Base-by-base conservation (phyloP, 202 grass and related monocot species). In the Cymbopogon flexuosus region DNA sequence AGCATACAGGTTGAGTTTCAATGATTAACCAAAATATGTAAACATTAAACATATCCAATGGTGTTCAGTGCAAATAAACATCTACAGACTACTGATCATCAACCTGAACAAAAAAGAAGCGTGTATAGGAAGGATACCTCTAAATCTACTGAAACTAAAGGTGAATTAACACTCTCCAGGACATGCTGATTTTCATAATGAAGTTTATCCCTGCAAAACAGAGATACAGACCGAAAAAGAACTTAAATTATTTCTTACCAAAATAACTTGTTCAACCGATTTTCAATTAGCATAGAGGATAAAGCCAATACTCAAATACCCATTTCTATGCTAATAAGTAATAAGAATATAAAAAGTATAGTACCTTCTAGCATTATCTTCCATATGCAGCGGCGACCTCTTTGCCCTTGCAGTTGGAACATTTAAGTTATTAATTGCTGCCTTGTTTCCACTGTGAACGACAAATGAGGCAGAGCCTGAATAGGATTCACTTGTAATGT, bases 161-260 rank as follows among this genome's bases (percentile, higher is more conserved):
- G 31, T 68, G 90, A 90, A 47, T 90, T 75, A 71, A 65, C 70
- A 78, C 87, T 87, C 77, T 68, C 84, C 69, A 93, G 21, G 61
- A 87, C 84, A 72, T 82, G 41, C 64, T 68, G 81, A 69, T 90
- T 91, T 57, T 83, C 81, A 83, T 56, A 81, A 45, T 82, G 76
- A 82, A 89, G 29, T 81, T 66, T 88, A 91, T 83, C 89, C 65
- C 96, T 99, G 77, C 67, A 83, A 91, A 91, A 81, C 41, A 72
- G 67, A 81, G 29, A 77, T 30, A 71, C 12, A 33, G 54, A 75
- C 18, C 5, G 0, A 4, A 75, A 62, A 69, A 75, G 70, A 14
- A 35, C 10, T 89, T 56, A 83, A 43, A 74, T 40, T 58, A 24
- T 63, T 79, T 45, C 16, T 47, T 33, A 79, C 18, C 16, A 65